Percentiles rank a stretch among this genome's conserved stretches.
phyloP scores from a whole-genome alignment of 495 filamentous ascomycete genomes.

The Tuber borchii region DNA sequence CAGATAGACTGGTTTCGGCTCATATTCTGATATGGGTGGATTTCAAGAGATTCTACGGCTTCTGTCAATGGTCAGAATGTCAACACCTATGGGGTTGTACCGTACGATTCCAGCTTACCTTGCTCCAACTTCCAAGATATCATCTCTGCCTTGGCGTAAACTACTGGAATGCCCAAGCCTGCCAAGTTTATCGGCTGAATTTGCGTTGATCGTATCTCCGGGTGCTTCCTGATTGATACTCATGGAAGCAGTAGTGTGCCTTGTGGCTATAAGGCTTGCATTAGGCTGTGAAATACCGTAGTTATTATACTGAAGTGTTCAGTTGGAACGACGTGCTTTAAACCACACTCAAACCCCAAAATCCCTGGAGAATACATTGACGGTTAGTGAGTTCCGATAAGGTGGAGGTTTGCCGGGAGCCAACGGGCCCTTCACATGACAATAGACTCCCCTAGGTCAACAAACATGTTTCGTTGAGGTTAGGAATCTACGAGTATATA shows the following conservation, averaged over 20 bases:
- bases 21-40: too few species aligned
- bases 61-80: not conserved
- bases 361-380: too few species aligned
- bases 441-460: too few species aligned
- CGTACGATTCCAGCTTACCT: not conserved
- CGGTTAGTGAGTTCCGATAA: not conserved
- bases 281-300: not conserved
- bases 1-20: too few species aligned
- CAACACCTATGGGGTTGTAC: not conserved
- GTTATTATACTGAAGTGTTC: not conserved
- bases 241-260: not conserved
- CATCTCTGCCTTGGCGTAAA: not conserved
- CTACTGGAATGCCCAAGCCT: not conserved
- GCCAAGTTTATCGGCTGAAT: too few species aligned
- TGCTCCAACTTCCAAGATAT: not conserved
- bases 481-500: not conserved
- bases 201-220: too few species aligned
- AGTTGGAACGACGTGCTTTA: not conserved
- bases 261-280: not conserved
- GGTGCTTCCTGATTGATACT: too few species aligned
- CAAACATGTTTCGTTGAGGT: not conserved
- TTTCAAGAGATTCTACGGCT: not conserved
- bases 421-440: too few species aligned
- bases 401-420: too few species aligned
- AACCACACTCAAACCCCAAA: not conserved